Conservation (phyloP, 345 rosid genomes). For the Mercurialis annua region DNA sequence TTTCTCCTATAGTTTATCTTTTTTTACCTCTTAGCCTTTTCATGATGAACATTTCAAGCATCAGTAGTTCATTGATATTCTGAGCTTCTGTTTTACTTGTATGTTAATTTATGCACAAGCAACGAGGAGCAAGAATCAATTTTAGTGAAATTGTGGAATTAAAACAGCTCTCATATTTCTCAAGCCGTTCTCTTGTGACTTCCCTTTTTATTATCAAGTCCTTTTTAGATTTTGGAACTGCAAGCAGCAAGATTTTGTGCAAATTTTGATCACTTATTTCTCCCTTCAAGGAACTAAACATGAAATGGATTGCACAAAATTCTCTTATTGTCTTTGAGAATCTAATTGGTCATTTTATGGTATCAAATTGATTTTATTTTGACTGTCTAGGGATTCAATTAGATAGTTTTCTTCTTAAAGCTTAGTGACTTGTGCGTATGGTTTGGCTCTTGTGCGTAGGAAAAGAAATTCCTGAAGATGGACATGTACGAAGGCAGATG, state of each 20-base stretch:
- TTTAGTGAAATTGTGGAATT: not conserved
- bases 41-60: not conserved
- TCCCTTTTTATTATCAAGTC: not conserved
- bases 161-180: not conserved
- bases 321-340: not conserved
- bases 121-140: not conserved
- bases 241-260: not conserved
- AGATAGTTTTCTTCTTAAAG: slow-evolving; percentile 2
- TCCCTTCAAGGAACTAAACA: not conserved
- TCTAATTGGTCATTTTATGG: not conserved
- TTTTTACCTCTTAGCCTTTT: not conserved
- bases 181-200: not conserved
- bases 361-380: not conserved
- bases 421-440: slow-evolving; percentile 10
- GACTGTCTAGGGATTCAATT: not conserved
- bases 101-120: not conserved
- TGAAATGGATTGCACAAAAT: not conserved
- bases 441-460: slow-evolving; percentile 39
- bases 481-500: slow-evolving; percentile 48
- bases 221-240: not conserved
- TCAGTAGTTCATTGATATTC: not conserved
- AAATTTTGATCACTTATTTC: not conserved
- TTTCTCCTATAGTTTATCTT: not conserved
- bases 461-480: slow-evolving; percentile 59
- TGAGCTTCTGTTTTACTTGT: not conserved